Conservation (phyloP, 2,329 filamentous ascomycete species). For the Fusarium ramigenum region DNA sequence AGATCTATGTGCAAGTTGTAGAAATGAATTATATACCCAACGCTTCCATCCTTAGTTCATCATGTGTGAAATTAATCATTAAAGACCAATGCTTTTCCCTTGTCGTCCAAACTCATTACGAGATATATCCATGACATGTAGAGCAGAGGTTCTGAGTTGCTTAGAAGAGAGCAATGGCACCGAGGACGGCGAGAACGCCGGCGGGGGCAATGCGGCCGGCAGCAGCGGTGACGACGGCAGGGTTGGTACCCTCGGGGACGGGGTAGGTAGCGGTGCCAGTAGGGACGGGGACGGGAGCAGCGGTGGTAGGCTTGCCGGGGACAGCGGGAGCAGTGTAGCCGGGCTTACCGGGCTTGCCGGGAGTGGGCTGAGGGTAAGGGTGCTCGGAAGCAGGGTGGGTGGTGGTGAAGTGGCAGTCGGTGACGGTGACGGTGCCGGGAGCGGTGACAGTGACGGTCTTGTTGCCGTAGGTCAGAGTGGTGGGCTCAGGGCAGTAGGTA, state of each 20-base stretch:
- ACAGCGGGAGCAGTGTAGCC: constrained; percentile 2
- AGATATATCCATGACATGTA: constrained; percentile 2
- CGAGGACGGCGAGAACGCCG: constrained; percentile 64
- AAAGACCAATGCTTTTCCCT: constrained; percentile 14
- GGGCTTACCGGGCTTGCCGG: constrained; percentile 10
- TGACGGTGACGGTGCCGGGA: constrained; percentile 25
- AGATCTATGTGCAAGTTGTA: constrained; percentile 28
- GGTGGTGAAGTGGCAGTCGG: constrained; percentile 29
- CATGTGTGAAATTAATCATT: constrained; percentile 24
- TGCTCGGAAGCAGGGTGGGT: constrained; percentile 40
- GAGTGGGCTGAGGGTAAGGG: constrained; percentile 31
- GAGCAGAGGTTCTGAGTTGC: neutral
- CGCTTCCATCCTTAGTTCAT: constrained; percentile 27
- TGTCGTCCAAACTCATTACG: constrained; percentile 7
- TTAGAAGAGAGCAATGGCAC: constrained; percentile 68
- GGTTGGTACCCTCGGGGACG: constrained; percentile 58
- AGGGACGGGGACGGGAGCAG: constrained; percentile 34
- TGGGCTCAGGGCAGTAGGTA: constrained; percentile 50
- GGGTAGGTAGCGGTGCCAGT: constrained; percentile 3
- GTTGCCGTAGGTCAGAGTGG: constrained; percentile 46
- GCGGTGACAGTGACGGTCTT: constrained; percentile 31
- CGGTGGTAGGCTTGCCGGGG: constrained; percentile 3
- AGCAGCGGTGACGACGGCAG: constrained; percentile 63
- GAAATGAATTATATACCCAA: constrained; percentile 37
- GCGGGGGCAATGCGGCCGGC: constrained; percentile 52